phyloP scores from a whole-genome alignment of 1,139 yeast species.

The Starmera stellimalicola region DNA sequence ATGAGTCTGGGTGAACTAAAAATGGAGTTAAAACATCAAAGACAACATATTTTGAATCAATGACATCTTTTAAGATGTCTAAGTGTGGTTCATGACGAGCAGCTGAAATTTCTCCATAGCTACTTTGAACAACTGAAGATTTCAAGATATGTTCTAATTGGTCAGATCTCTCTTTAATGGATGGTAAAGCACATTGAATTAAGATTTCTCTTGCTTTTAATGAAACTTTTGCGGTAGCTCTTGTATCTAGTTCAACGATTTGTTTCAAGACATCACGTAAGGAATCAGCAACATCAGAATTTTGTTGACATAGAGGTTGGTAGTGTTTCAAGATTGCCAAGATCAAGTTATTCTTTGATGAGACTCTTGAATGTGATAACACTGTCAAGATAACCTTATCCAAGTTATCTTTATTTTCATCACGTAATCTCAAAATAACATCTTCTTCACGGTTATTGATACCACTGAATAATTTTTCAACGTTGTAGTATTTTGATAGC shows the following conservation, averaged over 20 bases:
- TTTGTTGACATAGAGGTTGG: slow-evolving; percentile 61
- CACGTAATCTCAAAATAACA: slow-evolving; percentile 77
- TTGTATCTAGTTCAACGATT: slow-evolving; percentile 79
- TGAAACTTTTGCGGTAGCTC: slow-evolving; percentile 91
- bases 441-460: slow-evolving; percentile 74
- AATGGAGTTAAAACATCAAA: slow-evolving; percentile 93
- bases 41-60: slow-evolving; percentile 92
- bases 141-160: slow-evolving; percentile 93
- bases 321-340: slow-evolving; percentile 78
- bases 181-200: slow-evolving; percentile 93
- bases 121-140: slow-evolving; percentile 81
- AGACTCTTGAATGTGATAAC: slow-evolving; percentile 86
- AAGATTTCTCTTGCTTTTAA: slow-evolving; percentile 92
- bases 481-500: slow-evolving; percentile 61
- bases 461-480: slow-evolving; percentile 73
- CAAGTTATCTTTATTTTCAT: slow-evolving; percentile 72
- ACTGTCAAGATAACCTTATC: slow-evolving; percentile 62
- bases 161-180: slow-evolving; percentile 91
- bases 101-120: slow-evolving; percentile 75
- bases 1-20: slow-evolving; percentile 72
- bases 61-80: slow-evolving; percentile 77
- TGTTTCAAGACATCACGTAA: slow-evolving; percentile 66
- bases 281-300: slow-evolving; percentile 59
- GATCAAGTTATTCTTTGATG: slow-evolving; percentile 84
- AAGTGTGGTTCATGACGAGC: slow-evolving; percentile 78